These are phyloP conservation scores for Rosa lucieae DNA, from an alignment of 306 rosid genomes.

Conservation along the genomic window DNA sequence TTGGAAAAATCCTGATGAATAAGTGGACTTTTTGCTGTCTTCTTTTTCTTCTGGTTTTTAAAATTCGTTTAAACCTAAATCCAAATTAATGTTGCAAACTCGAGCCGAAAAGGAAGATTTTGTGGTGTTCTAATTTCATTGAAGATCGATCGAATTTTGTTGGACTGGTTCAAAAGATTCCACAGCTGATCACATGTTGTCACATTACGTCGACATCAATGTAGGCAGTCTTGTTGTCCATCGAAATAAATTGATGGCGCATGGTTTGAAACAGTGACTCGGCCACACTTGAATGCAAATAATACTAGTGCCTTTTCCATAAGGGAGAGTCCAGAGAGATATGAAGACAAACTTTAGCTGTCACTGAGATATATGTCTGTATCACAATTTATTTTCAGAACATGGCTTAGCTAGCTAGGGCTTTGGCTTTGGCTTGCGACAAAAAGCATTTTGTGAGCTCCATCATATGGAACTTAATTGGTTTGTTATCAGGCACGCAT, in stretches of 20 bases:
- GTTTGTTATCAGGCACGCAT: neutral
- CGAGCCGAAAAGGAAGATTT: neutral
- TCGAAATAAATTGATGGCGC: slow-evolving; percentile 42
- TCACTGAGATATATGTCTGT: neutral
- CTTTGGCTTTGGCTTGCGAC: neutral
- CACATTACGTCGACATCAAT: neutral
- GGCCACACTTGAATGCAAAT: slow-evolving; percentile 28
- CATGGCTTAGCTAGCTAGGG: neutral
- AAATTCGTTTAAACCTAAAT: neutral
- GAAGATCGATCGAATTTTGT: slow-evolving; percentile 3
- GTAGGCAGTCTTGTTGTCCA: neutral
- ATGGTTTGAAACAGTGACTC: slow-evolving; percentile 41
- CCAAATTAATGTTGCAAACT: neutral
- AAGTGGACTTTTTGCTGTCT: neutral
- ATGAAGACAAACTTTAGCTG: slow-evolving; percentile 4
- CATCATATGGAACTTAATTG: neutral
- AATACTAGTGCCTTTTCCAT: neutral
- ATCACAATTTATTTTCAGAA: slow-evolving; percentile 4
- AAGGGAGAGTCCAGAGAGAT: neutral
- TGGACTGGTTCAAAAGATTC: neutral
- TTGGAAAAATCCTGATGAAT: too few relatives aligned
- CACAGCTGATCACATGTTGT: slow-evolving; percentile 13
- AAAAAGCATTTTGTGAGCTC: neutral
- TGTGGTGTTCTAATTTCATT: neutral
- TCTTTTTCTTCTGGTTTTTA: neutral